These are phyloP conservation scores for Reutealis trisperma DNA, from an alignment of 345 rosid species.

Conservation along the genomic window DNA sequence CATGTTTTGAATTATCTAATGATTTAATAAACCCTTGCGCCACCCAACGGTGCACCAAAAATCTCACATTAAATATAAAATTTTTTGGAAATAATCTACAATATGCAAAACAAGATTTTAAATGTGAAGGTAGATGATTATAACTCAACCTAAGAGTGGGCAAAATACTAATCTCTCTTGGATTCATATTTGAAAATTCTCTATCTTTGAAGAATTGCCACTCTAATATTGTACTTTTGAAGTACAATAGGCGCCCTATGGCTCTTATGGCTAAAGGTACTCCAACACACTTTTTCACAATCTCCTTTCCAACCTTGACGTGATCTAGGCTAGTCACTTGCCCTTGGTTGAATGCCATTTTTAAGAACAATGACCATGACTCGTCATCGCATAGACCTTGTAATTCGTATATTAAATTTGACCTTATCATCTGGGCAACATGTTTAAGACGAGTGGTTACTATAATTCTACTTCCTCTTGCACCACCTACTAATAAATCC, in stretches of 20 bases:
- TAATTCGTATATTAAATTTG: too few species aligned
- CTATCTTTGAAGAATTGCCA: slow-evolving; percentile 12
- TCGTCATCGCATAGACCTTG: too few species aligned
- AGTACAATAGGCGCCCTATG: background rate
- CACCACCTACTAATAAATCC: background rate
- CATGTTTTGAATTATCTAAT: background rate
- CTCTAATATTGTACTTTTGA: background rate
- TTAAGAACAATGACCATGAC: too few species aligned
- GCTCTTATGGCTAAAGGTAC: background rate
- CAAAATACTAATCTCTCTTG: slow-evolving; percentile 9
- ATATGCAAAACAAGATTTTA: slow-evolving; percentile 41
- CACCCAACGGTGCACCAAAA: slow-evolving; percentile 25
- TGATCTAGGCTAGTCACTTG: accelerated
- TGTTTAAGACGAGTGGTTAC: background rate
- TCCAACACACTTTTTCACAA: background rate
- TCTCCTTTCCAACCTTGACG: background rate
- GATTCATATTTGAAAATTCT: background rate
- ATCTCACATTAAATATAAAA: slow-evolving; percentile 10
- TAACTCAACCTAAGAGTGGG: slow-evolving; percentile 23
- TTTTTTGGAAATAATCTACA: slow-evolving; percentile 39
- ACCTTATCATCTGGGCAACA: too few species aligned
- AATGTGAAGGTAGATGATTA: slow-evolving; percentile 31
- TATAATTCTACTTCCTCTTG: slow-evolving; percentile 3
- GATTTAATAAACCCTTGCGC: slow-evolving; percentile 22
- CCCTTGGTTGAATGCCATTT: too few species aligned